phyloP scores from a whole-genome alignment of 164 flowering plant genomes.

The Euptelea pleiosperma region DNA sequence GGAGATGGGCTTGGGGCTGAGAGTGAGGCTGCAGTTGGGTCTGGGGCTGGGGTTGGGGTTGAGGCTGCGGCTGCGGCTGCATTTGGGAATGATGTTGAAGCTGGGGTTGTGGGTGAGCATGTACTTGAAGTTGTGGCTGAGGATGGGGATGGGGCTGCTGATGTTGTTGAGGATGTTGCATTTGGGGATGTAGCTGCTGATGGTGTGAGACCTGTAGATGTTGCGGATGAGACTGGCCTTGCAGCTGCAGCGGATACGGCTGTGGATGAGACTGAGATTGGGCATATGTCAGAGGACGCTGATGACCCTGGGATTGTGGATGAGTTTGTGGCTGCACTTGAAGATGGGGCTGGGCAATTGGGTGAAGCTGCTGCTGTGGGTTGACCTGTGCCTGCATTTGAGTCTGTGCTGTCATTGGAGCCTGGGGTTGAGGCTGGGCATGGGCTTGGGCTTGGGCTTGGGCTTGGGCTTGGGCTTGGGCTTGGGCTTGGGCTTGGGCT shows the following conservation, averaged over 20 bases:
- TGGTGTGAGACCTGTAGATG: conserved; percentile 16
- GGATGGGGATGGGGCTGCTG: conserved; percentile 6
- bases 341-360: too few relatives aligned
- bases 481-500: conserved; percentile 13
- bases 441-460: conserved; percentile 31
- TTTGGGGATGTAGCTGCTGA: conserved; percentile 14
- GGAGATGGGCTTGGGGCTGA: conserved; percentile 21
- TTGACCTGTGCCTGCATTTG: conserved; percentile 20
- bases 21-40: conserved; percentile 21
- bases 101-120: conserved; percentile 14
- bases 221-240: conserved; percentile 18
- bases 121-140: conserved; percentile 15
- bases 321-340: conserved; percentile 29
- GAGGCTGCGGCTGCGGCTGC: conserved; percentile 19
- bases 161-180: conserved; percentile 15
- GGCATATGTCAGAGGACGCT: conserved; percentile 12
- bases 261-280: conserved; percentile 19
- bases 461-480: conserved; percentile 27
- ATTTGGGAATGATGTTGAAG: conserved; percentile 14
- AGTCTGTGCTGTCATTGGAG: conserved; percentile 17
- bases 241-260: conserved; percentile 10
- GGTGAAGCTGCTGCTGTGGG: too few relatives aligned
- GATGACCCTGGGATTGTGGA: conserved; percentile 21
- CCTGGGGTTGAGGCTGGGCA: conserved; percentile 25
- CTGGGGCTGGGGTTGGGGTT: conserved; percentile 22